Conservation (phyloP, 495 filamentous ascomycete genomes). For the Ramalina intermedia region DNA sequence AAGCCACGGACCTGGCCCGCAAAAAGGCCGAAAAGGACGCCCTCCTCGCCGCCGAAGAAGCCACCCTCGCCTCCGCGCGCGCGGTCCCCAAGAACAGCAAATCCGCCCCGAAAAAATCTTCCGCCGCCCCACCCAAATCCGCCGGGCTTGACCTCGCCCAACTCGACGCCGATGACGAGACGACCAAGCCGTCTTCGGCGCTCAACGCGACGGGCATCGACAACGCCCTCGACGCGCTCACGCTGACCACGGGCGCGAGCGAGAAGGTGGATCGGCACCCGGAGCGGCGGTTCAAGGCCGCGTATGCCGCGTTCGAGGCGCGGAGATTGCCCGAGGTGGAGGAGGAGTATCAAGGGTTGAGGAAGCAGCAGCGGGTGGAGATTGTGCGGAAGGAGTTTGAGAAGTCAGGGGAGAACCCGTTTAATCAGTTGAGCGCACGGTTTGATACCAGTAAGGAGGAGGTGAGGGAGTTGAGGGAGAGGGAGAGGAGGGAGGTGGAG, state of each 20-base stretch:
- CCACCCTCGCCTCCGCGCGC: constrained; percentile 30
- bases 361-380: constrained; percentile 67
- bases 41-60: constrained; percentile 72
- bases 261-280: constrained; percentile 71
- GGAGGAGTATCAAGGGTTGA: constrained; percentile 59
- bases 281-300: constrained; percentile 71
- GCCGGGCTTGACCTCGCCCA: constrained; percentile 56
- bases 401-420: constrained; percentile 83
- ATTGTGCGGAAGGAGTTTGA: constrained; percentile 77
- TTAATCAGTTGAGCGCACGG: constrained; percentile 61
- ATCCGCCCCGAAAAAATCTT: constrained; percentile 25
- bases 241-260: constrained; percentile 34
- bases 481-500: constrained; percentile 66
- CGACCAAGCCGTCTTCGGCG: constrained; percentile 30
- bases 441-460: constrained; percentile 74
- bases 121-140: background rate
- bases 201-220: constrained; percentile 79
- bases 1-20: constrained; percentile 69
- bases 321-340: constrained; percentile 74
- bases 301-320: constrained; percentile 76
- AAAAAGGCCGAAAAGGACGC: constrained; percentile 86
- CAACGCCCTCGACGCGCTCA: constrained; percentile 74
- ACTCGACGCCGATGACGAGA: constrained; percentile 35
- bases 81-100: constrained; percentile 55
- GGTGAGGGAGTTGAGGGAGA: constrained; percentile 44